Percentiles rank a stretch among this genome's conserved stretches.
These are phyloP conservation scores for Leishmania gerbilli DNA, from an alignment of 208 protist genomes.

Conservation along the genomic window DNA sequence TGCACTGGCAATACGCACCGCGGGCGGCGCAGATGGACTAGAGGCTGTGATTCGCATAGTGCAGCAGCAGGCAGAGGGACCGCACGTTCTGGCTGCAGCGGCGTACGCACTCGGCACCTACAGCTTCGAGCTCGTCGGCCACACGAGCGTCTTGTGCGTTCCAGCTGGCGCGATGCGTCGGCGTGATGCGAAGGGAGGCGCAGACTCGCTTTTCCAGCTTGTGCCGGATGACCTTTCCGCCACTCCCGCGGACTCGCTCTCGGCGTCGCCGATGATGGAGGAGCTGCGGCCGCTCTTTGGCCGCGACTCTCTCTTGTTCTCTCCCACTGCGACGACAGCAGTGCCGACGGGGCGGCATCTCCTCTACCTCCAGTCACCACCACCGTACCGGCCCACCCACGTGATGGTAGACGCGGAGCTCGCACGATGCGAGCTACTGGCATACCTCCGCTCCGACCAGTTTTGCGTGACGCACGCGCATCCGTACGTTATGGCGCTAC, in stretches of 20 bases:
- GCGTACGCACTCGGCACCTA: conserved; percentile 30
- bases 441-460: conserved; percentile 28
- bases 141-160: conserved; percentile 65
- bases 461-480: conserved; percentile 23
- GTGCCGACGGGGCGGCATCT: not conserved
- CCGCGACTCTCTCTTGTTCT: not conserved
- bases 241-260: not conserved
- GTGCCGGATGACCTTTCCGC: not conserved
- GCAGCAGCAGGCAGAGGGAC: conserved; percentile 6
- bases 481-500: conserved; percentile 28
- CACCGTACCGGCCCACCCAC: conserved; percentile 55
- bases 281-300: conserved; percentile 25
- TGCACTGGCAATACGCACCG: conserved; percentile 57
- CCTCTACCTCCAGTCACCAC: conserved; percentile 31
- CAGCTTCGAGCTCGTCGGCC: conserved; percentile 42
- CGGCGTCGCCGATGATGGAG: conserved; percentile 4
- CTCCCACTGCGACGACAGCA: not conserved
- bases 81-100: conserved; percentile 22
- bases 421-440: conserved; percentile 31
- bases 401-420: conserved; percentile 47
- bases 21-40: conserved; percentile 57
- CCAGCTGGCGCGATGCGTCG: conserved; percentile 4
- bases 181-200: not conserved
- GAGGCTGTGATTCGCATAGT: conserved; percentile 31
- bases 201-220: conserved; percentile 5